Conservation (phyloP, 306 rosid species). For the Carpinus fangiana region DNA sequence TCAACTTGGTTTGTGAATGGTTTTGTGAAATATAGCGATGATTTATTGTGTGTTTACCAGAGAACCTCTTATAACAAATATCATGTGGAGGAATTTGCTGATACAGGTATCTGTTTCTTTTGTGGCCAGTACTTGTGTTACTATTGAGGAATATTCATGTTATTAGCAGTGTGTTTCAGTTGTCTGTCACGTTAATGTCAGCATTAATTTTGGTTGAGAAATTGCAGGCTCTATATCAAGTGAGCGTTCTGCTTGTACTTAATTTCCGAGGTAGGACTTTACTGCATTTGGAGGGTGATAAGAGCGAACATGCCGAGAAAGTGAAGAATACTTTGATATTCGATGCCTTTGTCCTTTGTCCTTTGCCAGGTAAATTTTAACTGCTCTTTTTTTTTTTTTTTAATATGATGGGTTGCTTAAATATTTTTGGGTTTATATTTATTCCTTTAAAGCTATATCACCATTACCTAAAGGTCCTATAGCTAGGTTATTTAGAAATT, state of each 20-base stretch:
- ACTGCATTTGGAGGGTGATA: constrained; percentile 42
- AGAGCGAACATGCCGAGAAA: constrained; percentile 37
- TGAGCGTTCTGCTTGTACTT: constrained; percentile 68
- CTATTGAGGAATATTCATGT: constrained; percentile 3
- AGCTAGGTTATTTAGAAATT: too few relatives aligned
- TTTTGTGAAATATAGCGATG: constrained; percentile 11
- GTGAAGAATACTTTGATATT: constrained; percentile 88
- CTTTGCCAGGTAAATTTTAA: constrained; percentile 74
- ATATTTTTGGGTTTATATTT: neutral
- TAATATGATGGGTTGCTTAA: neutral
- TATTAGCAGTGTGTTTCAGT: constrained; percentile 1
- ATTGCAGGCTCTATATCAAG: constrained; percentile 81
- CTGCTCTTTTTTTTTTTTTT: neutral
- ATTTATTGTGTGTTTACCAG: constrained; percentile 45
- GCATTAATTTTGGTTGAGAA: constrained; percentile 12
- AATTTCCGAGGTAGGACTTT: constrained; percentile 63
- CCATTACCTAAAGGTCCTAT: too few relatives aligned
- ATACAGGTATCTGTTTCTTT: constrained; percentile 59
- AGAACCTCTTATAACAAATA: constrained; percentile 85
- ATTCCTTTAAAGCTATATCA: neutral
- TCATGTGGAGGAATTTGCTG: constrained; percentile 94
- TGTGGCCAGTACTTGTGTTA: neutral
- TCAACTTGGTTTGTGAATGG: neutral
- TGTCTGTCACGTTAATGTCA: neutral
- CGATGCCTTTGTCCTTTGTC: constrained; percentile 89